Percentiles rank a stretch among this genome's conserved stretches.
These are phyloP conservation scores for Strobilomyces confusus DNA, from an alignment of 768 basidiomycete species.

Conservation along the genomic window DNA sequence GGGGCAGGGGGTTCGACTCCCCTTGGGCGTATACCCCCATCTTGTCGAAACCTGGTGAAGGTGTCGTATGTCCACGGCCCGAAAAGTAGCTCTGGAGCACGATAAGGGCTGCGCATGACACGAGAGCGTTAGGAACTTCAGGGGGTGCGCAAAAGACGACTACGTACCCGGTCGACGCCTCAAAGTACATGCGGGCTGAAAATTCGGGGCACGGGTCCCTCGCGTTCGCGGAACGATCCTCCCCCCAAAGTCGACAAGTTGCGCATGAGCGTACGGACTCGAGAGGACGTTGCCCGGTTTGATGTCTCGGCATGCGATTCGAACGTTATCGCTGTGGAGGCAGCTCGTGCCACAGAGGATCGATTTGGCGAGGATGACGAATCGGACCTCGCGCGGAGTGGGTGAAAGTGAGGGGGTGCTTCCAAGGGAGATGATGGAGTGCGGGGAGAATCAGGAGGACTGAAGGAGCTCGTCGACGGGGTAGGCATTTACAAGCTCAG, in stretches of 20 bases:
- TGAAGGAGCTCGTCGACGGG: constrained; percentile 41
- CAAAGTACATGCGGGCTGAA: constrained; percentile 61
- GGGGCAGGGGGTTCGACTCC: no score
- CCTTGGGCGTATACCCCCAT: no score
- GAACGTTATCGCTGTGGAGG: constrained; percentile 49
- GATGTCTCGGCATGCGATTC: constrained; percentile 82
- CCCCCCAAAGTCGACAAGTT: constrained; percentile 77
- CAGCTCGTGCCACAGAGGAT: constrained; percentile 60
- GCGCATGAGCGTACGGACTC: constrained; percentile 52
- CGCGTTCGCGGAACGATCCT: constrained; percentile 28
- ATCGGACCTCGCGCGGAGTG: constrained; percentile 28
- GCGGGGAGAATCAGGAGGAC: constrained; percentile 33
- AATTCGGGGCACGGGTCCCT: constrained; percentile 65
- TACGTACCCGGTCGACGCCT: constrained; percentile 82
- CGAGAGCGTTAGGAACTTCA: not conserved
- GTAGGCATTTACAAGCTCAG: constrained; percentile 63
- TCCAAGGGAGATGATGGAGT: constrained; percentile 19
- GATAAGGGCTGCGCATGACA: constrained; percentile 56
- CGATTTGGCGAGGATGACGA: constrained; percentile 52
- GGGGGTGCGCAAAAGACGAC: not conserved
- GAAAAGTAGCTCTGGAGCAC: constrained; percentile 88
- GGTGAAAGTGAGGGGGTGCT: constrained; percentile 1
- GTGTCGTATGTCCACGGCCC: constrained; percentile 70
- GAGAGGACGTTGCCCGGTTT: constrained; percentile 82
- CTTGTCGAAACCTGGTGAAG: constrained; percentile 32